phyloP scores from a whole-genome alignment of 2,329 filamentous ascomycete species.

The Colletotrichum sidae region DNA sequence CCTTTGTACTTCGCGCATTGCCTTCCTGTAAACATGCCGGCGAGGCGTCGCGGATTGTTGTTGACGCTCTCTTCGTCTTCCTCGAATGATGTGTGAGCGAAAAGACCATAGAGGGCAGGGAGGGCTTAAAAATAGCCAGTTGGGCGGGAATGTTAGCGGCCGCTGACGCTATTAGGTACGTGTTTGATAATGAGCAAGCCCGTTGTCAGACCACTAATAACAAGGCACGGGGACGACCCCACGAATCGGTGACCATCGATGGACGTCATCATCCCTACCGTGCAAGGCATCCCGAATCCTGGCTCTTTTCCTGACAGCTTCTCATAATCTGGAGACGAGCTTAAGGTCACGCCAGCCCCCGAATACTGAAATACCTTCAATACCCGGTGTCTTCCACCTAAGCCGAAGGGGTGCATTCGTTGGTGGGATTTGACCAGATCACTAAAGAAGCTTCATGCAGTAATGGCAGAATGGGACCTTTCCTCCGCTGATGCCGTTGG shows the following conservation, averaged over 20 bases:
- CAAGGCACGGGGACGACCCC: slow-evolving; percentile 21
- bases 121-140: slow-evolving; percentile 30
- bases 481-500: slow-evolving; percentile 9
- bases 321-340: no score
- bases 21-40: no score
- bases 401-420: neutral
- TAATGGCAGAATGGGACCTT: slow-evolving; percentile 24
- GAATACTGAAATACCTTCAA: no score
- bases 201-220: slow-evolving; percentile 29
- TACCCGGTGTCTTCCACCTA: no score
- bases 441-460: slow-evolving; percentile 9
- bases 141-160: slow-evolving; percentile 8
- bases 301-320: no score
- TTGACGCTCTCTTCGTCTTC: neutral
- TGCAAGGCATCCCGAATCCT: no score
- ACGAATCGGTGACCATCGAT: slow-evolving; percentile 3
- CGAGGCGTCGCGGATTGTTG: no score
- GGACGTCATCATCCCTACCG: slow-evolving; percentile 23
- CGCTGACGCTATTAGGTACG: slow-evolving; percentile 17
- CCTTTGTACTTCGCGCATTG: no score
- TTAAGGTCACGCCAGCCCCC: no score
- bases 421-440: slow-evolving; percentile 11
- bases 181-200: slow-evolving; percentile 21
- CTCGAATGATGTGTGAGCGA: neutral
- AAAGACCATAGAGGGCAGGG: slow-evolving; percentile 4